Evolutionary conservation across 2,329 filamentous ascomycete genomes (phyloP).

Genomic region (Fusarium anthophilum): DNA sequence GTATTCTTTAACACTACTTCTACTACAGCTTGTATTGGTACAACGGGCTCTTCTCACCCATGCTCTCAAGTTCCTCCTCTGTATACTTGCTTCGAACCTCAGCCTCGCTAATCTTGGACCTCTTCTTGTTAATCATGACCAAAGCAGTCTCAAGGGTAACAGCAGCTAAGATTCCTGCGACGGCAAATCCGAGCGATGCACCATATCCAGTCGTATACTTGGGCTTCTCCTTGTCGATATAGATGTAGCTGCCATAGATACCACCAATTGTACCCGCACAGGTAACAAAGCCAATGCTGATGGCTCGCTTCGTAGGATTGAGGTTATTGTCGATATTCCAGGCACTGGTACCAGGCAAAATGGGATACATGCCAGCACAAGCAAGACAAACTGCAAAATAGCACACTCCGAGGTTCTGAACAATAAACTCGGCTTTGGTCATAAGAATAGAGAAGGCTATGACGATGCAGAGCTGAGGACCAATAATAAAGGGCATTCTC

Average conservation of each 20-base stretch:
- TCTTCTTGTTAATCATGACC: conserved; percentile 38
- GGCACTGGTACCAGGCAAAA: conserved; percentile 46
- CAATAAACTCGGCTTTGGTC: conserved; percentile 30
- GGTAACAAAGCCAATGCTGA: conserved; percentile 49
- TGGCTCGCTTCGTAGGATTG: conserved; percentile 46
- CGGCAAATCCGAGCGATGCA: conserved; percentile 34
- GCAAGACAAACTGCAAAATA: conserved; percentile 37
- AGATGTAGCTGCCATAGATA: conserved; percentile 41
- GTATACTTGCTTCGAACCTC: conserved; percentile 44
- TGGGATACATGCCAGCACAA: conserved; percentile 50
- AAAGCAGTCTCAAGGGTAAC: conserved; percentile 34
- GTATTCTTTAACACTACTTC: accelerated
- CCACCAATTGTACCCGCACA: conserved; percentile 36
- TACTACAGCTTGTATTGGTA: conserved; percentile 21
- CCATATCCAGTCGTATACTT: conserved; percentile 42
- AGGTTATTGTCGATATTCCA: conserved; percentile 51
- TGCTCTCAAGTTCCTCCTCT: conserved; percentile 43
- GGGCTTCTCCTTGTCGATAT: conserved; percentile 35
- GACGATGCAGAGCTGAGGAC: conserved; percentile 42
- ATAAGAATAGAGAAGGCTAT: conserved; percentile 41
- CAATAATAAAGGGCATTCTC: conserved; percentile 49
- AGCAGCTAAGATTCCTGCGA: conserved; percentile 20
- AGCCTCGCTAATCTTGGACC: conserved; percentile 32
- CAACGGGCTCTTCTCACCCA: conserved; percentile 47
- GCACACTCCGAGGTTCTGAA: conserved; percentile 24